Evolutionary conservation across 1,284 basidiomycete species (phyloP), one percentile per base, ranked within the genome.

Genomic region (Termitomyces sp.): DNA sequence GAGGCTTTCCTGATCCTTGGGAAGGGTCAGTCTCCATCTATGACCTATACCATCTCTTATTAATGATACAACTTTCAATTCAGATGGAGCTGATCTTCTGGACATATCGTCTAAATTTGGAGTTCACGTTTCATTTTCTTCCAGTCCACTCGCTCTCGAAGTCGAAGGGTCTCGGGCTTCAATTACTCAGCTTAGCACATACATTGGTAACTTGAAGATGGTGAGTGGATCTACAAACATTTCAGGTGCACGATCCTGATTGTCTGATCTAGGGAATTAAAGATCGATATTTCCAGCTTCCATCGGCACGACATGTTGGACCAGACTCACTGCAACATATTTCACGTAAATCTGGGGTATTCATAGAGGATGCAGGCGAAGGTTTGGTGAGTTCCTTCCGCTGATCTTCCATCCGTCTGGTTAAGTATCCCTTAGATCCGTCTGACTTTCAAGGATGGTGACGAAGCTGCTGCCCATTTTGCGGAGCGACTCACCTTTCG

Each of bases 1-100:
- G 77, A 88, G 59, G 73, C 89, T 3, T 89, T 91, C 65, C 64
- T 90, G 38, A 74, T 90, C 28, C 74, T 90, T 57, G 88, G 89
- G 40, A 83, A 78, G 77, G 84, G 88, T 87, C 42, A 71, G 67
- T 6, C 57, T 55, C 21, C 3, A 36, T 15, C 4, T 21, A 51
- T 21, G 26, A 15, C 24, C 13, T 9, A 24, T 50, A 24, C 43
- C 28, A 28, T 31, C 13, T 31, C 51, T 42, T 43, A 28, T 45
- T 59, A 41, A 61, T 47, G 19, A 53, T 38, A 54, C 1, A 7
- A 58, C 40, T 60, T 31, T 26, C 19, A 12, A 28, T 59, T 12
- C 58, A 88, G 88, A 90, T 66, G 88, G 88, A 28, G 68, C 74
- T 43, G 75, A 88, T 62, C 71, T 88, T 33, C 68, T 83, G 51